Evolutionary conservation across 768 basidiomycete species (phyloP).

Genomic region (Suillus placidus): DNA sequence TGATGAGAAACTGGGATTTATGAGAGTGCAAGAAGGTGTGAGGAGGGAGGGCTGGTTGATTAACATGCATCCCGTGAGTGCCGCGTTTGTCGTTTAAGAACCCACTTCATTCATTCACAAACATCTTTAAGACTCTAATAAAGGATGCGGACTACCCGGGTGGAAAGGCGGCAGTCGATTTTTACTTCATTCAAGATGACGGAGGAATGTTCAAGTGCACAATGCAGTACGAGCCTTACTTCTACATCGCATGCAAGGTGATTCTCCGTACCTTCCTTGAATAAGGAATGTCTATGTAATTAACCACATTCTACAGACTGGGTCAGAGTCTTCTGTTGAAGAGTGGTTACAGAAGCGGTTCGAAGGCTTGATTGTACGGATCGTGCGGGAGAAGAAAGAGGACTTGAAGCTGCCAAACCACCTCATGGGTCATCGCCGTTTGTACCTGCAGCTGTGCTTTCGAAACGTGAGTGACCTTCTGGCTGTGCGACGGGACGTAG

Average conservation of each 20-base stretch:
- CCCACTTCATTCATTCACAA: background rate
- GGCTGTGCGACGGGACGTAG: slow-evolving; percentile 80
- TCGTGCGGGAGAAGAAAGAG: slow-evolving; percentile 84
- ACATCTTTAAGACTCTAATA: slow-evolving; percentile 65
- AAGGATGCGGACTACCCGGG: slow-evolving; percentile 84
- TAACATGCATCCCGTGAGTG: slow-evolving; percentile 95
- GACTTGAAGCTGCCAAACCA: slow-evolving; percentile 96
- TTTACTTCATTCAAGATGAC: slow-evolving; percentile 97
- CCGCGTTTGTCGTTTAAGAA: background rate
- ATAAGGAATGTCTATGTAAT: background rate
- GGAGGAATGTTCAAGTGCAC: slow-evolving; percentile 97
- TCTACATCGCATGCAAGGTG: slow-evolving; percentile 91
- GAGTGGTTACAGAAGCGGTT: slow-evolving; percentile 95
- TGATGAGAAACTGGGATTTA: slow-evolving; percentile 92
- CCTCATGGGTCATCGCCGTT: slow-evolving; percentile 88
- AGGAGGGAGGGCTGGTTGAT: slow-evolving; percentile 90
- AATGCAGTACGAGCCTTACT: slow-evolving; percentile 92
- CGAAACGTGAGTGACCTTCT: slow-evolving; percentile 93
- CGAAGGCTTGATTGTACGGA: slow-evolving; percentile 81
- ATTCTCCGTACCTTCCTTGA: slow-evolving; percentile 24
- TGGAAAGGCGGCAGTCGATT: slow-evolving; percentile 91
- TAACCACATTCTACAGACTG: slow-evolving; percentile 51
- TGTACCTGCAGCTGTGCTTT: slow-evolving; percentile 88
- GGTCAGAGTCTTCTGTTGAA: slow-evolving; percentile 87
- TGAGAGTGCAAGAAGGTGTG: slow-evolving; percentile 75